Evolutionary conservation across 495 filamentous ascomycete species (phyloP), one percentile per base, ranked within the genome.

Genomic region (Opeltia flavorubescens): DNA sequence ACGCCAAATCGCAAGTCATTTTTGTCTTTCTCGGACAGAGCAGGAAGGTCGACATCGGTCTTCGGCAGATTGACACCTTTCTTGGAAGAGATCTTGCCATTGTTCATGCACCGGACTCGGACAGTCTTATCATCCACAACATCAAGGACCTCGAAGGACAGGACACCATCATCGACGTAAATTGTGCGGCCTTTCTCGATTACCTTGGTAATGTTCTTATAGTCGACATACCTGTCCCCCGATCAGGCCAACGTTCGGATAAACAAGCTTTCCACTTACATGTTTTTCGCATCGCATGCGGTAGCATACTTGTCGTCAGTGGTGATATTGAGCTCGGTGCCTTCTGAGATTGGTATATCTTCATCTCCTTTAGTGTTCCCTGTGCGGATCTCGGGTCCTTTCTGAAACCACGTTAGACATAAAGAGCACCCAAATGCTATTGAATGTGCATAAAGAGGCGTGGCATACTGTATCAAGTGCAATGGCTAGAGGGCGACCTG

Each of bases 121-220:
- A 98, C 67, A 53, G 81, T 98, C 76, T 94, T 77, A 20, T 86
- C 83, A 53, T 98, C 84, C 48, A 84, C 75, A 55, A 98, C 74
- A 58, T 89, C 76, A 46, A 95, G 54, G 30, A 96, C 91, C 58
- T 94, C 81, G 58, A 98, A 95, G 3, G 89, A 89, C 47, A 96
- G 81, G 45, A 96, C 87, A 59, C 91, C 91, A 56, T 98, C 91
- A 59, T 98, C 91, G 52, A 98, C 93, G 68, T 93, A 98, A 74
- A 98, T 94, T 63, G 83, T 81, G 57, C 89, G 88, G 57, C 93
- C 93, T n/a, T 75, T 67, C 53, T 80, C 63, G 63, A 98, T 96
- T 59, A 98, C 89, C 69, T 89, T 94, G 69, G 91, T 95, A 74
- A 98, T 95, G 75, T 98, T 98, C 80, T 89, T 89, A 70, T 98